Base-by-base conservation (phyloP, 2,329 filamentous ascomycete species). In the Claviceps africana region DNA sequence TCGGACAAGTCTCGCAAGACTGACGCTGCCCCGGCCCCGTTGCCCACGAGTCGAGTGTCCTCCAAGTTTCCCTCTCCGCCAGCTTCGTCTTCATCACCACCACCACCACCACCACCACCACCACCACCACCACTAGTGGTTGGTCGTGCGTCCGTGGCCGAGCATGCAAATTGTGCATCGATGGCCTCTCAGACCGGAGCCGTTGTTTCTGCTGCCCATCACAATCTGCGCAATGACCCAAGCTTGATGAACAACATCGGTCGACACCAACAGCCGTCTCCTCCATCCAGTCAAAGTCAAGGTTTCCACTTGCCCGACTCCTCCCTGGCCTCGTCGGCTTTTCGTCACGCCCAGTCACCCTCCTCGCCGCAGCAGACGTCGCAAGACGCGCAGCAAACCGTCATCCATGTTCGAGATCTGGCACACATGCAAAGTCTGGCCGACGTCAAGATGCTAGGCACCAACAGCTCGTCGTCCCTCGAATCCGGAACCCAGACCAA, bases 351-450 rank as follows among this genome's bases (percentile, higher is more conserved):
- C 33, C 48, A 47, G 42, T 33, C 51, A 9, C 37, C 17, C 39
- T 46, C 47, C 17, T 47, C 47, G 7, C 39, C 53, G 4, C 47
- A 47, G 31, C 44, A 55, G 42, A 43, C 54, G 48, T 39, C 56
- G 60, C 51, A 58, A 59, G 39, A 63, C 54, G 54, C 62, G 47
- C 59, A 68, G 50, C 74, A 77, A 51, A 72, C 67, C 11, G 76
- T 77, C 3, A 86, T 97, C 62, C 85, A 86, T 64, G 83, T 98
- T 44, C 86, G 86, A 61, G 89, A 95, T 66, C 74, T 98, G 48
- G 85, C 85, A 43, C 93, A 98, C 64, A 91, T 98, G 56, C 87
- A 93, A 65, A 88, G 81, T 64, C 85, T 98, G 56, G 89, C 88
- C 28, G 83, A 78, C 57, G 85, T 91, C 57, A 88, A 95, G 58